Base-by-base conservation (phyloP, 1,284 basidiomycete genomes). In the Ceratobasidium sp. region DNA sequence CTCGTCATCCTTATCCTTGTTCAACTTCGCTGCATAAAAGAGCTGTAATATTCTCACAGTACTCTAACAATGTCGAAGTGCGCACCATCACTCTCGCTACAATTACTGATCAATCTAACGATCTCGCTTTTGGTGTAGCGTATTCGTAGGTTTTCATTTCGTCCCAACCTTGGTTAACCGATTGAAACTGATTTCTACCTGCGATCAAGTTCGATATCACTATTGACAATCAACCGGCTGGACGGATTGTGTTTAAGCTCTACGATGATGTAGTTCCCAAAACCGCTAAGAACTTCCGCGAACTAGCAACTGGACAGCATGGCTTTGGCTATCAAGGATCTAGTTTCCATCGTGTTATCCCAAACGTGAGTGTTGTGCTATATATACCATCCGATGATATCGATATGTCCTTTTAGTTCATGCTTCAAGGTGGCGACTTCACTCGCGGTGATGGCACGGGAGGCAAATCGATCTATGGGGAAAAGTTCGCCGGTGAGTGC, bases 401-500 rank as follows among this genome's bases (percentile, higher is more conserved):
- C 33, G 33, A 33, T 33, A 33, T 33, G 33, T 33, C 33, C 33
- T 33, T 13, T 56, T 82, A 83, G 42, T 96, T 96, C 86, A 96
- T 96, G 95, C 84, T 95, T 70, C 94, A 96, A 84, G 85, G 84
- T 54, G 85, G 85, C 50, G 85, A 86, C 92, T 54, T 59, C 23
- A 54, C 13, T 79, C 83, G 82, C 23, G 82, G 84, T 50, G 91
- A 98, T 82, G 97, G 97, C 17, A 98, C 96, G 0, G 97, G 97
- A 79, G 95, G 95, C 75, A 93, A 93, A 85, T 95, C 93, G 38
- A 98, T 99, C 85, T 98, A 97, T 82, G 96, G 97, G 80, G 89
- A 91, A 81, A 95, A 93, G 83, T 96, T 94, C 80, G 85, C 81
- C n/a, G 93, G 92, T 92, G 26, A 71, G 15, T 46, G 26, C 23